Percentiles rank a stretch among this genome's conserved stretches.
These are phyloP conservation scores for Sporothrix schenckii DNA, from an alignment of 2,329 filamentous ascomycete species.

Conservation along the genomic window DNA sequence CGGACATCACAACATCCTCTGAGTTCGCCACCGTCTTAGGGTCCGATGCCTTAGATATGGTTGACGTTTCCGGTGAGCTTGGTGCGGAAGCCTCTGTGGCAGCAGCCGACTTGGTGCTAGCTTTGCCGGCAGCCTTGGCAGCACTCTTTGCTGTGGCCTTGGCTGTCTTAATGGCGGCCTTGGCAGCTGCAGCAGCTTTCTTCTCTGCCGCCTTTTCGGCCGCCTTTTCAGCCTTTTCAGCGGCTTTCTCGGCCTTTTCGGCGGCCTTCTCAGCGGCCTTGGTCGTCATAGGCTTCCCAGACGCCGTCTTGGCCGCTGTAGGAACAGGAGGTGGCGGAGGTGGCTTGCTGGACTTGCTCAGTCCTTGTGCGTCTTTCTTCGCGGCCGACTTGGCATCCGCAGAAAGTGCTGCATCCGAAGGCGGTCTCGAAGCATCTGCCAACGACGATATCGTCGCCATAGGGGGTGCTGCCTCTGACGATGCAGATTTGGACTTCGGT, in stretches of 20 bases:
- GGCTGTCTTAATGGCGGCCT: constrained; percentile 31
- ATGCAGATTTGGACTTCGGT: constrained; percentile 19
- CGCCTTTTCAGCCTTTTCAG: constrained; percentile 25
- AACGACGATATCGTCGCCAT: not conserved
- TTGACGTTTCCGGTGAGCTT: not conserved
- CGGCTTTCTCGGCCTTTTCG: constrained; percentile 28
- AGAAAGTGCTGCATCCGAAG: not conserved
- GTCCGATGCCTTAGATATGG: constrained; percentile 31
- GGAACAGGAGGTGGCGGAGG: constrained; percentile 27
- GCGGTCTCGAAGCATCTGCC: not conserved
- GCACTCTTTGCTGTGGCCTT: constrained; percentile 33
- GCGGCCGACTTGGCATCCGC: constrained; percentile 15
- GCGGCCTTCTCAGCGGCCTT: constrained; percentile 39
- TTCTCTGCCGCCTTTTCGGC: constrained; percentile 26
- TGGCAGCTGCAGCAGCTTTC: constrained; percentile 31
- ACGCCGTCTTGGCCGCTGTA: constrained; percentile 42
- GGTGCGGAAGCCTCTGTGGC: not conserved
- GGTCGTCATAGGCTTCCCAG: constrained; percentile 34
- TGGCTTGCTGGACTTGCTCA: constrained; percentile 33
- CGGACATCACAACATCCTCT: constrained; percentile 37
- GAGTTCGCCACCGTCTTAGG: constrained; percentile 38
- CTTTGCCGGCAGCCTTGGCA: constrained; percentile 25
- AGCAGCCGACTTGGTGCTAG: constrained; percentile 18
- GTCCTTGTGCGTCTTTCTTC: constrained; percentile 27
- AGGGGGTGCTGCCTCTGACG: constrained; percentile 17